phyloP scores from a whole-genome alignment of 2,329 filamentous ascomycete species.

The Pseudogymnoascus pannorum region DNA sequence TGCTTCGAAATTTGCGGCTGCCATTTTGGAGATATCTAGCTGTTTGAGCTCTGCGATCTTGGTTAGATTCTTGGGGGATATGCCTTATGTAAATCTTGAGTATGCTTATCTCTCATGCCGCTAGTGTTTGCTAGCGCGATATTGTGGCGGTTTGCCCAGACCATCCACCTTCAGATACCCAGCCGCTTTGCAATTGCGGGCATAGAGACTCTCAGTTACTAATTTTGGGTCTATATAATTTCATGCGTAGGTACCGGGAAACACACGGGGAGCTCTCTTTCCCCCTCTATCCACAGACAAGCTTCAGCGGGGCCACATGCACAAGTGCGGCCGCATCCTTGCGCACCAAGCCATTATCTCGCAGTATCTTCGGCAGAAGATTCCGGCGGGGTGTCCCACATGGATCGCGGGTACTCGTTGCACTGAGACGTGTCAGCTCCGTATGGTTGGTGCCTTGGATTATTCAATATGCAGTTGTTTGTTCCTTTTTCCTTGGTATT shows the following conservation, averaged over 20 bases:
- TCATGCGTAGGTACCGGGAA: background rate
- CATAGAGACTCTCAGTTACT: background rate
- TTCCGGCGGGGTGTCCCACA: conserved; percentile 6
- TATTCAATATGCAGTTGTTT: background rate
- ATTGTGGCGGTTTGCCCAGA: background rate
- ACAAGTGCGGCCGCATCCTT: background rate
- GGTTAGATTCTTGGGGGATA: background rate
- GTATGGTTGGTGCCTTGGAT: background rate
- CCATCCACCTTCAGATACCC: background rate
- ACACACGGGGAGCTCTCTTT: background rate
- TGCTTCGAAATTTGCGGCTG: conserved; percentile 31
- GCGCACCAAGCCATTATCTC: too few relatives aligned
- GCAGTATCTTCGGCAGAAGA: background rate
- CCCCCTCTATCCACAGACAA: background rate
- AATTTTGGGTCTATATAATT: background rate
- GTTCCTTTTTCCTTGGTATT: background rate
- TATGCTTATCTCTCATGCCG: background rate
- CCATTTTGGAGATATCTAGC: conserved; percentile 11
- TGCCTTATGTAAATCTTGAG: background rate
- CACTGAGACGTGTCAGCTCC: conserved; percentile 1
- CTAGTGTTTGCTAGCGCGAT: conserved; percentile 1
- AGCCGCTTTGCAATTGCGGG: background rate
- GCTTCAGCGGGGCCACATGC: background rate
- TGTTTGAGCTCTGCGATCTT: background rate
- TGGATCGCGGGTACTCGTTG: background rate